Evolutionary conservation across 805 yeast species (phyloP).

Genomic region (Cyberlindnera saturnus): DNA sequence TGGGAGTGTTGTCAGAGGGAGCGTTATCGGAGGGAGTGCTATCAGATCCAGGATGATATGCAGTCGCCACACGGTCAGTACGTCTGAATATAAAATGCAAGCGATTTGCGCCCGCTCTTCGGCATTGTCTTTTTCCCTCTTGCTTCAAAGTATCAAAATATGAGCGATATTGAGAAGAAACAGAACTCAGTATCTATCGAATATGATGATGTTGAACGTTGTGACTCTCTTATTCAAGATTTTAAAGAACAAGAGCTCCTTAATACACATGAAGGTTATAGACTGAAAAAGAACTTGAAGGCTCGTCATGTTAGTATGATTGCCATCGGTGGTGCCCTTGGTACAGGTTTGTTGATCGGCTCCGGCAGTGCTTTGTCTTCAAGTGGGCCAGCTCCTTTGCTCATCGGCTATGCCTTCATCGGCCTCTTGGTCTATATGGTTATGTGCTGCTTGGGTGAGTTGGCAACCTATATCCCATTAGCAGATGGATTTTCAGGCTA

Average conservation of each 20-base stretch:
- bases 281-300: conserved; percentile 31
- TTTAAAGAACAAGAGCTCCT: conserved; percentile 12
- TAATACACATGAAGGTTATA: conserved; percentile 18
- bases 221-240: not conserved
- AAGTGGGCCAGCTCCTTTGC: conserved; percentile 52
- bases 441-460: conserved; percentile 63
- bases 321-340: conserved; percentile 68
- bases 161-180: too few relatives aligned
- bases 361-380: conserved; percentile 51
- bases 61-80: too few relatives aligned
- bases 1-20: too few relatives aligned
- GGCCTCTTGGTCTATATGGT: conserved; percentile 69
- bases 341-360: conserved; percentile 66
- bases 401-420: conserved; percentile 60
- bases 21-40: too few relatives aligned
- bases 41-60: too few relatives aligned
- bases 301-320: conserved; percentile 55
- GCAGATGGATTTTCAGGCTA: conserved; percentile 63
- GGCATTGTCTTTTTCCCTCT: too few relatives aligned
- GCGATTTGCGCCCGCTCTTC: too few relatives aligned
- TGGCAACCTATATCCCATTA: conserved; percentile 61
- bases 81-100: too few relatives aligned
- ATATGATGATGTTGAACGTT: not conserved
- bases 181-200: not conserved
- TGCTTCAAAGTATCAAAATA: too few relatives aligned